A percentile compares a stretch with the other conserved stretches of the same genome.
Conservation (phyloP, 805 yeast genomes). For the Candida dajiaensis region DNA sequence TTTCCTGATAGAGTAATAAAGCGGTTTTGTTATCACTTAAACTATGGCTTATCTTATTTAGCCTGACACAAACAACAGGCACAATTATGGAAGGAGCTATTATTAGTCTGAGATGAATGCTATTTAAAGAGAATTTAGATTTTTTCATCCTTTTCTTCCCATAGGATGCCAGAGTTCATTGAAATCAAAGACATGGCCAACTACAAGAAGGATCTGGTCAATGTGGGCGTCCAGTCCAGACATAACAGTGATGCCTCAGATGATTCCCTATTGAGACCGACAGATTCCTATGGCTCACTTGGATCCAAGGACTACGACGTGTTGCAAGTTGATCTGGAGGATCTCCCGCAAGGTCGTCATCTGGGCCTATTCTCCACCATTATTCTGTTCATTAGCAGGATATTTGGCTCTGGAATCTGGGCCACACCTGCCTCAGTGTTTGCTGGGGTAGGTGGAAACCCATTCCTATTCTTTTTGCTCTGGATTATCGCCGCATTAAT, state of each 20-base stretch:
- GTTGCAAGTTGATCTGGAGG: slow-evolving; percentile 15
- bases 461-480: slow-evolving; percentile 49
- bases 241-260: slow-evolving; percentile 18
- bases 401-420: slow-evolving; percentile 75
- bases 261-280: not conserved
- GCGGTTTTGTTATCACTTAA: not conserved
- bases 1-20: not conserved
- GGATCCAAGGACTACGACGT: not conserved
- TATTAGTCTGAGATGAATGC: not conserved
- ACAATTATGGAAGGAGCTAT: not conserved
- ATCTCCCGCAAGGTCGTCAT: slow-evolving; percentile 65
- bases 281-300: not conserved
- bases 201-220: slow-evolving; percentile 9
- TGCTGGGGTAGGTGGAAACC: slow-evolving; percentile 62
- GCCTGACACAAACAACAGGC: not conserved
- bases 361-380: slow-evolving; percentile 64
- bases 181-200: not conserved
- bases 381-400: slow-evolving; percentile 58
- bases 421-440: slow-evolving; percentile 65
- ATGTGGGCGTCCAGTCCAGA: slow-evolving; percentile 12
- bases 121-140: no score
- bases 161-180: not conserved
- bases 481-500: slow-evolving; percentile 60
- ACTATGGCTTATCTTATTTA: not conserved
- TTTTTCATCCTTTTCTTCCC: no score